Conservation (phyloP, 2,329 filamentous ascomycete species). For the Paecilomyces formosus region DNA sequence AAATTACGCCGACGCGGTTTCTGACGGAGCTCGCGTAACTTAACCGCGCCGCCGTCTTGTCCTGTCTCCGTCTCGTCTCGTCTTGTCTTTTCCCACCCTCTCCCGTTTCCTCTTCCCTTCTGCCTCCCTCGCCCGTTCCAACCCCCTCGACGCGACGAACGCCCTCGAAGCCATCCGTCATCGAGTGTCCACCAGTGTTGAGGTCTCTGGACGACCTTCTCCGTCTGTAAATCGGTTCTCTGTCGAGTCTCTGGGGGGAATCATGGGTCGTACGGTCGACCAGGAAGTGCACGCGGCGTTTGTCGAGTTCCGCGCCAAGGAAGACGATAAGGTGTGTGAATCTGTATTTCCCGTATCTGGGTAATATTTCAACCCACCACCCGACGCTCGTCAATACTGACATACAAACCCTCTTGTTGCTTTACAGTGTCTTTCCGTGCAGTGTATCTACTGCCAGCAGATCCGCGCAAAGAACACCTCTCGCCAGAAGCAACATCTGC, state of each 20-base stretch:
- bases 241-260: conserved; percentile 11
- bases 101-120: conserved; percentile 4
- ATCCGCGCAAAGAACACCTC: conserved; percentile 47
- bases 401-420: conserved; percentile 15
- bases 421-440: conserved; percentile 43
- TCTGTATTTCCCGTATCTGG: conserved; percentile 28
- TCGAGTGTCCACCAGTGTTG: conserved; percentile 2
- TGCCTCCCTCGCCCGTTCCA: conserved; percentile 5
- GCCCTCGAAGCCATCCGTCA: conserved; percentile 2
- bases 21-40: conserved; percentile 19
- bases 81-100: conserved; percentile 1
- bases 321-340: conserved; percentile 43
- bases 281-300: conserved; percentile 47
- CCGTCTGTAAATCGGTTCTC: conserved; percentile 12
- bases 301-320: conserved; percentile 48
- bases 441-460: conserved; percentile 48
- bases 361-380: conserved; percentile 31
- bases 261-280: conserved; percentile 46
- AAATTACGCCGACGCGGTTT: conserved; percentile 14
- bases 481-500: conserved; percentile 45
- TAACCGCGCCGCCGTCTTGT: conserved; percentile 19
- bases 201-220: not conserved
- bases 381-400: conserved; percentile 27
- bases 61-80: conserved; percentile 12
- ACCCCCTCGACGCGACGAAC: conserved; percentile 9